A percentile compares a stretch with the other conserved stretches of the same genome.
Evolutionary conservation across 495 filamentous ascomycete genomes (phyloP).

Genomic region (Neohortaea acidophila): DNA sequence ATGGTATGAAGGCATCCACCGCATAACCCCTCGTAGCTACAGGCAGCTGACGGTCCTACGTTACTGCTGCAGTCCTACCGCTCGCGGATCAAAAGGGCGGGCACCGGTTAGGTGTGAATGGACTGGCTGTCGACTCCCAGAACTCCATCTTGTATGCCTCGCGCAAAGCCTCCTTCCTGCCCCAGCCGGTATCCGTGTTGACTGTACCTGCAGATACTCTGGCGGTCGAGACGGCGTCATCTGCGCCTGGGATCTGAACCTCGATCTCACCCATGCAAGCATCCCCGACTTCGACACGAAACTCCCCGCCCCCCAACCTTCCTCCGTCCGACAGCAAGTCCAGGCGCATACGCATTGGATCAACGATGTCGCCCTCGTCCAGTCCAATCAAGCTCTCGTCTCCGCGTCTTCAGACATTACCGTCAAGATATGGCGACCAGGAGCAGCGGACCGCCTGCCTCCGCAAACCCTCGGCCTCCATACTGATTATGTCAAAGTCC

Average conservation of each 20-base stretch:
- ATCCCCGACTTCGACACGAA: conserved; percentile 24
- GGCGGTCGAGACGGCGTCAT: conserved; percentile 90
- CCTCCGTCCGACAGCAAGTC: conserved; percentile 75
- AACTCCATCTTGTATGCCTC: conserved; percentile 70
- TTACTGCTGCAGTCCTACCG: conserved; percentile 64
- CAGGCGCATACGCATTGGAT: conserved; percentile 98
- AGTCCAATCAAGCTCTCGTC: conserved; percentile 69
- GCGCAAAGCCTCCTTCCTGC: conserved; percentile 7
- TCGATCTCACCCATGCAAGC: conserved; percentile 32
- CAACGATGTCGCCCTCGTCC: conserved; percentile 81
- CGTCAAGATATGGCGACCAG: conserved; percentile 89
- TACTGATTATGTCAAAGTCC: conserved; percentile 86
- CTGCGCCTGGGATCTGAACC: conserved; percentile 83
- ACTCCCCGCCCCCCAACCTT: conserved; percentile 23
- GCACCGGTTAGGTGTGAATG: conserved; percentile 87
- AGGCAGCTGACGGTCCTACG: too few species aligned
- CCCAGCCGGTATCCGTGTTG: not conserved
- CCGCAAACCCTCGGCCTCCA: conserved; percentile 83
- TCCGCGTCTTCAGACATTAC: conserved; percentile 92
- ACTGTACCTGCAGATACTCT: conserved; percentile 54
- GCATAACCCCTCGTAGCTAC: too few species aligned
- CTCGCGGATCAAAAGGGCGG: conserved; percentile 80
- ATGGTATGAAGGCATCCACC: conserved; percentile 44
- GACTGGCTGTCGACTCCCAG: conserved; percentile 69
- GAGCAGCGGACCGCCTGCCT: conserved; percentile 46